Percentiles rank a stretch among this genome's conserved stretches.
phyloP scores from a whole-genome alignment of 2,329 filamentous ascomycete genomes.

The Paracoccidioides lutzii region DNA sequence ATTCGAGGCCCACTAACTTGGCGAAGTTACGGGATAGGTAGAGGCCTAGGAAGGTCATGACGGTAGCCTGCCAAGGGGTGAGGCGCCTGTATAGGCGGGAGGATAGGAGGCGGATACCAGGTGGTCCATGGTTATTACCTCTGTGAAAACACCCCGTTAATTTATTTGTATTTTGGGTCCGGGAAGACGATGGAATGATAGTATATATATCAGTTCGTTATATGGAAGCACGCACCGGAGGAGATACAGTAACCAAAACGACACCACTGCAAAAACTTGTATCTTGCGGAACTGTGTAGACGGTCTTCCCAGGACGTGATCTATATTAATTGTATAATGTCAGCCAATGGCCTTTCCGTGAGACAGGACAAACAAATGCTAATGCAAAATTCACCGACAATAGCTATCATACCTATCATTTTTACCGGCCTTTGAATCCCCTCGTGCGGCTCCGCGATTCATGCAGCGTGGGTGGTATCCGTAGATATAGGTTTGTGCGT shows the following conservation, averaged over 20 bases:
- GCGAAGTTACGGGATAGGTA: slow-evolving; percentile 89
- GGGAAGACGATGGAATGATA: background rate
- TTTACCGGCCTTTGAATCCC: background rate
- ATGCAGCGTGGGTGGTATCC: background rate
- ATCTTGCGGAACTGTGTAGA: slow-evolving; percentile 84
- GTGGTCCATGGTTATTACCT: slow-evolving; percentile 81
- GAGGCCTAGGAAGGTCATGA: slow-evolving; percentile 77
- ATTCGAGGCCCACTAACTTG: slow-evolving; percentile 79
- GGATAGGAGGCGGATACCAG: slow-evolving; percentile 57
- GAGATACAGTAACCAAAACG: slow-evolving; percentile 82
- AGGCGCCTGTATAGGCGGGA: slow-evolving; percentile 55
- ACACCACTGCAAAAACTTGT: slow-evolving; percentile 80
- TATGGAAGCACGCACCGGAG: slow-evolving; percentile 45
- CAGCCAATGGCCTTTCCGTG: background rate
- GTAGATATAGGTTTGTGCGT: background rate
- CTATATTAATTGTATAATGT: slow-evolving; percentile 28
- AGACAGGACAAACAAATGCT: background rate
- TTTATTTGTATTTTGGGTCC: background rate
- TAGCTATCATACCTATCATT: background rate
- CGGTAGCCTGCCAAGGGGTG: slow-evolving; percentile 80
- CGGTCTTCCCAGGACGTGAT: slow-evolving; percentile 83
- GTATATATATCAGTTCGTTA: background rate
- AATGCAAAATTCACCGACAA: background rate
- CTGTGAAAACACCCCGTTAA: slow-evolving; percentile 32
- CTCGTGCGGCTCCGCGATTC: too few relatives aligned